Percentiles rank a stretch among this genome's conserved stretches.
Conservation (phyloP, 169 alveolate species). For the Eimeria necatrix region DNA sequence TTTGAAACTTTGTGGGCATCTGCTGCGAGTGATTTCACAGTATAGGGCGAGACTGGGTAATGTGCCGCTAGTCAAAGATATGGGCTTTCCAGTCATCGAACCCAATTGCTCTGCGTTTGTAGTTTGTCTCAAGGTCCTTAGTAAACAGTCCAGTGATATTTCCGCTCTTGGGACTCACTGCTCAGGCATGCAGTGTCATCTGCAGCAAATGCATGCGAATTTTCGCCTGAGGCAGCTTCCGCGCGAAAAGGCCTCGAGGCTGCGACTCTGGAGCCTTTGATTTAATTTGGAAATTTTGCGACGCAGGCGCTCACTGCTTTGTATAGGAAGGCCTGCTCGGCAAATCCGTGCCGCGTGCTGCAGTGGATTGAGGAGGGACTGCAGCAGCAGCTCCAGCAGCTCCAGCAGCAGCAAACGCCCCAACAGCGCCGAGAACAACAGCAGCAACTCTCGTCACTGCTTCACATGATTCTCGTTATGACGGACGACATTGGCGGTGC, state of each 20-base stretch:
- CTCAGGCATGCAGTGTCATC: too few relatives aligned
- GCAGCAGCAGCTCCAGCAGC: constrained; percentile 48
- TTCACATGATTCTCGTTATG: constrained; percentile 59
- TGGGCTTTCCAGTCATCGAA: too few relatives aligned
- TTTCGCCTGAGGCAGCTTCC: too few relatives aligned
- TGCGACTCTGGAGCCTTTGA: not conserved
- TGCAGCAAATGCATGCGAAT: too few relatives aligned
- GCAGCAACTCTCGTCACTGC: constrained; percentile 49
- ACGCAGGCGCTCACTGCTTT: constrained; percentile 64
- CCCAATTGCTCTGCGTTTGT: too few relatives aligned
- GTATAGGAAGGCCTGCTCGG: constrained; percentile 49
- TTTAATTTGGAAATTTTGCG: not conserved
- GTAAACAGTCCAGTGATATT: too few relatives aligned
- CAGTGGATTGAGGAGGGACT: constrained; percentile 64
- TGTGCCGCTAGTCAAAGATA: too few relatives aligned
- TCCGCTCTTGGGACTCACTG: too few relatives aligned
- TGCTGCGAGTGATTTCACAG: not conserved
- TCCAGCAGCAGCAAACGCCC: constrained; percentile 43
- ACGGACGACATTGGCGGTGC: constrained; percentile 60
- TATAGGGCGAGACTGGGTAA: not conserved
- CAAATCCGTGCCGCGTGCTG: constrained; percentile 61
- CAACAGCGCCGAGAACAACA: constrained; percentile 51
- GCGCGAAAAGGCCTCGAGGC: too few relatives aligned
- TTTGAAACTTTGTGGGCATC: not conserved
- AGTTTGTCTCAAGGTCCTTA: too few relatives aligned